Evolutionary conservation across 225 moss, liverwort and hornwort genomes (phyloP).

Genomic region (Takakia lepidozioides): DNA sequence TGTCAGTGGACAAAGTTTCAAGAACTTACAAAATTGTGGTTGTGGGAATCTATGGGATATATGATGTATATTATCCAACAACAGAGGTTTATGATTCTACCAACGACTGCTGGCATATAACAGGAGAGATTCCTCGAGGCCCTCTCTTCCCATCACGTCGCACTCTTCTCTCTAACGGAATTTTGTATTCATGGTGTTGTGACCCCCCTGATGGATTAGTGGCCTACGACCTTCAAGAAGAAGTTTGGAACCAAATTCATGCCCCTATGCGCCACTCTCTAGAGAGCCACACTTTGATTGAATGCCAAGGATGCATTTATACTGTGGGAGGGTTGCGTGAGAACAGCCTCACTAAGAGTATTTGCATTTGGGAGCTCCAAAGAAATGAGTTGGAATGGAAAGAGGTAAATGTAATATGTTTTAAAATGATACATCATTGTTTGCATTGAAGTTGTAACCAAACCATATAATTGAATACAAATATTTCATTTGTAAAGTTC

Average conservation of each 20-base stretch:
- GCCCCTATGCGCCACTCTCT: conserved; percentile 29
- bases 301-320: conserved; percentile 33
- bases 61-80: conserved; percentile 46
- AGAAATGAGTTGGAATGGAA: conserved; percentile 38
- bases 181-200: conserved; percentile 54
- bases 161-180: conserved; percentile 33
- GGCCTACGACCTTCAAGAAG: conserved; percentile 26
- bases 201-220: conserved; percentile 48
- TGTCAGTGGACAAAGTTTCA: conserved; percentile 29
- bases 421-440: too few species aligned
- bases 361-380: conserved; percentile 56
- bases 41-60: conserved; percentile 44
- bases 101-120: conserved; percentile 28
- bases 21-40: conserved; percentile 41
- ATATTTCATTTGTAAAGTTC: too few species aligned
- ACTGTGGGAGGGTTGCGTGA: conserved; percentile 34
- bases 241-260: conserved; percentile 30
- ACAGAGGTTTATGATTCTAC: conserved; percentile 46
- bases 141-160: conserved; percentile 46
- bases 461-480: too few species aligned
- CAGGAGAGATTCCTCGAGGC: conserved; percentile 42
- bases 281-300: conserved; percentile 37
- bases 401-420: too few species aligned
- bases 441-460: too few species aligned
- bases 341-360: conserved; percentile 29